Evolutionary conservation across 192 early-diverging fungal genomes (phyloP), one percentile per base, ranked within the genome.

Genomic region (Backusella morwellensis): DNA sequence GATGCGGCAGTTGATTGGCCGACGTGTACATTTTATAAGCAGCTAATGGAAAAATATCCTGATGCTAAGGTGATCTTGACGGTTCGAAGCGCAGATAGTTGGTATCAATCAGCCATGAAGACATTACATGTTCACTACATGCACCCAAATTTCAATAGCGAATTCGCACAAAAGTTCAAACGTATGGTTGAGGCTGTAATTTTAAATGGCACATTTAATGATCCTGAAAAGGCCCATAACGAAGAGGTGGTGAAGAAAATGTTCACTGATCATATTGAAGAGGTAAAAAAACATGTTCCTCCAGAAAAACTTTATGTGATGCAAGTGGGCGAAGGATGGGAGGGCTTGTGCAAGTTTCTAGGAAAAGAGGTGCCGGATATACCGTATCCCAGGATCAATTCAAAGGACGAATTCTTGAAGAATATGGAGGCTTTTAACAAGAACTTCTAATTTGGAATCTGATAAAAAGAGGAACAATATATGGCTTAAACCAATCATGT

Each of bases 31-130:
- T 66, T 72, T 19, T 78, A 78, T 36, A 72, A 78, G 40, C 40
- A 78, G 17, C 59, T 78, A 3, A 66, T 66, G 56, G 56, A 78
- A 32, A n/a, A 72, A 21, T 78, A 78, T 19, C 77, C 77, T 9
- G 71, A 78, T n/a, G 77, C 77, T 0, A 78, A 78, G 59, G 63
- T 78, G 9, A 78, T 78, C 19, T 63, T 70, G 34, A 73, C 77
- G 15, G 70, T 71, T 26, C 52, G 77, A 32, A 52, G 52, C 44
- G 52, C 70, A 7, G 70, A 78, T 41, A 52, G 35, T 11, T 78
- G 77, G 77, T 78, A 78, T 41, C 34, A 32, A 59, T 74, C 72
- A 6, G 47, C 47, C 3, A 35, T 35, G 21, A 50, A 50, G 19
- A 50, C 47, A n/a, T 6, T 50, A n/a, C 32, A 68, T 36, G 17